Conservation (phyloP, 176 grass and related monocot genomes). For the Cenchrus fungigraminus region DNA sequence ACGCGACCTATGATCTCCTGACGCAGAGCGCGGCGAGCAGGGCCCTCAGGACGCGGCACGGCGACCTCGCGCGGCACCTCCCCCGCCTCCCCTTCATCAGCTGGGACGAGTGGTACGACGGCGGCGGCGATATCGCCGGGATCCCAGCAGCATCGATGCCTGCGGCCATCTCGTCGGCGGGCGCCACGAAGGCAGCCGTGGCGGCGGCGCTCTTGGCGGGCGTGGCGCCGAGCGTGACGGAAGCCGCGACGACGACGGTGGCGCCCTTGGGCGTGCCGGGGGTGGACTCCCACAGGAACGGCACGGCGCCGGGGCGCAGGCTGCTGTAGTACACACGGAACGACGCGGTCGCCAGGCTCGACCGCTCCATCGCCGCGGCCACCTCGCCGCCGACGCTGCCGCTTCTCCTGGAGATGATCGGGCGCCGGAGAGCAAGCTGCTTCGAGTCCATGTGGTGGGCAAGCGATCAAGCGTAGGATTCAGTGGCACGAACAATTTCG, state of each 20-base stretch:
- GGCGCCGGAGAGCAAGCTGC: slow-evolving; percentile 26
- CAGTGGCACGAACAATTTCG: background rate
- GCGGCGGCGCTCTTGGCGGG: slow-evolving; percentile 28
- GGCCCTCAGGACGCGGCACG: slow-evolving; percentile 34
- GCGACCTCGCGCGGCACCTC: slow-evolving; percentile 7
- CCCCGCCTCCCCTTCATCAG: background rate
- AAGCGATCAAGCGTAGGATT: background rate
- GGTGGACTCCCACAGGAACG: slow-evolving; percentile 55
- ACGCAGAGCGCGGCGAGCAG: slow-evolving; percentile 35
- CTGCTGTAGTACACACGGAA: slow-evolving; percentile 55
- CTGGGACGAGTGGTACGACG: slow-evolving; percentile 35
- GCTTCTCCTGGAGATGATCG: background rate
- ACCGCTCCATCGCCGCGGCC: slow-evolving; percentile 30
- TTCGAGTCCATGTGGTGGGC: background rate
- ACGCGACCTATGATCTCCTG: slow-evolving; percentile 17
- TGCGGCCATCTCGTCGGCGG: background rate
- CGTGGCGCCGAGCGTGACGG: slow-evolving; percentile 28
- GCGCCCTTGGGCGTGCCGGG: slow-evolving; percentile 50
- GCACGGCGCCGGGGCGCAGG: slow-evolving; percentile 44
- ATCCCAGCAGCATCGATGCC: background rate
- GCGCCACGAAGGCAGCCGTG: slow-evolving; percentile 3
- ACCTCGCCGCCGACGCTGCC: slow-evolving; percentile 6
- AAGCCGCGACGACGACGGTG: background rate
- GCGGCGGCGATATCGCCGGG: slow-evolving; percentile 41
- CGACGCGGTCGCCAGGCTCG: slow-evolving; percentile 40